A percentile compares a stretch with the other conserved stretches of the same genome.
Evolutionary conservation across 305 asterid species (phyloP).

Genomic region (Fraxinus xanthoxyloides): DNA sequence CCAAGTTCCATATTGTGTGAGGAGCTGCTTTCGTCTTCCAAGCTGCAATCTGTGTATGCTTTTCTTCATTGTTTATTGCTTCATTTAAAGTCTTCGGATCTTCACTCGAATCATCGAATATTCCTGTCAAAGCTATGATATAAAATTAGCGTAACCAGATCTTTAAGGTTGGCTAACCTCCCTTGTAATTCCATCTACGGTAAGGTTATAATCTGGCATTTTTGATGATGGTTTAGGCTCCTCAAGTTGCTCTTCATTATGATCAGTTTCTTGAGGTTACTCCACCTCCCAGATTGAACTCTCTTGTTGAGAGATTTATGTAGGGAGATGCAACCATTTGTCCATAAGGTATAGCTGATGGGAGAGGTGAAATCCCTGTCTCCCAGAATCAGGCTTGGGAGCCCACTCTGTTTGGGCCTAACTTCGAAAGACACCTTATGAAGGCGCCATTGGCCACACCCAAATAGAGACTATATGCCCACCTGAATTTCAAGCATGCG

Average conservation of each 20-base stretch:
- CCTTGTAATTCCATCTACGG: background rate
- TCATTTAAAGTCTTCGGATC: background rate
- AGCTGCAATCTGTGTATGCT: background rate
- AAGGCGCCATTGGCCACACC: background rate
- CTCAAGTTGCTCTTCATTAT: background rate
- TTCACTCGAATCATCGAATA: background rate
- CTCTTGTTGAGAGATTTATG: background rate
- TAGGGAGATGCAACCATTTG: background rate
- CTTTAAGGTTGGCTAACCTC: background rate
- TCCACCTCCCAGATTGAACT: background rate
- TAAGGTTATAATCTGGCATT: background rate
- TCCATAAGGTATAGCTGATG: background rate
- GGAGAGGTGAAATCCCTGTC: background rate
- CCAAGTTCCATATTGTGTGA: background rate
- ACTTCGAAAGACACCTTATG: background rate
- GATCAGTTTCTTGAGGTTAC: background rate
- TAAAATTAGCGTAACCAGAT: background rate
- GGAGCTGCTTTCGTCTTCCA: background rate
- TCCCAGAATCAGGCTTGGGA: background rate
- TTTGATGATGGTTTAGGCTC: background rate
- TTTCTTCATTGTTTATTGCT: background rate
- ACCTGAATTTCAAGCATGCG: background rate
- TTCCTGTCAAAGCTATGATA: background rate
- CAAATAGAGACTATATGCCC: background rate
- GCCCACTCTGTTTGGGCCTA: background rate